Conservation (phyloP, 805 yeast genomes). For the Hanseniaspora guilliermondii region DNA sequence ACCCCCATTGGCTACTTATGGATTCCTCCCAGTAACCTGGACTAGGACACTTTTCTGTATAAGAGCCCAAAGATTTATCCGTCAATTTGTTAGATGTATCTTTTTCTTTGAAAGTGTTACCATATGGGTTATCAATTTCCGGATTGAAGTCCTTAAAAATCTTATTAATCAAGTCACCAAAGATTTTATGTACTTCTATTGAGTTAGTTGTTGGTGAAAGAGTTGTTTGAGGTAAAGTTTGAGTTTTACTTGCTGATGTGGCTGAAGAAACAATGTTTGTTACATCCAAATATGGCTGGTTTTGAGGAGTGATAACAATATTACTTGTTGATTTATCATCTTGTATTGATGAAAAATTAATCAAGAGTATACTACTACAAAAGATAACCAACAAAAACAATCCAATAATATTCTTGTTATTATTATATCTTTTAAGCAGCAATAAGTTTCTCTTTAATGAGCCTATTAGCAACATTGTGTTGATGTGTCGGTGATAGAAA, state of each 20-base stretch:
- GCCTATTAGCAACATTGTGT: not conserved
- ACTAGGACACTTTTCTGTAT: constrained; percentile 5
- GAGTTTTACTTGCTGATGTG: not conserved
- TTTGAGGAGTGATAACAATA: not conserved
- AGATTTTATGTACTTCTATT: not conserved
- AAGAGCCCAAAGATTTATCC: constrained; percentile 2
- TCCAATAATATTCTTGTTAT: not conserved
- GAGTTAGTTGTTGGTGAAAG: not conserved
- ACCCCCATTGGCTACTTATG: not conserved
- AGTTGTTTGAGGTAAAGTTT: not conserved
- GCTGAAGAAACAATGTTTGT: not conserved
- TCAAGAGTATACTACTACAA: not conserved
- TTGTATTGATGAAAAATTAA: not conserved
- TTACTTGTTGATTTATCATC: not conserved
- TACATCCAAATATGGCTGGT: not conserved
- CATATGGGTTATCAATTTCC: not conserved
- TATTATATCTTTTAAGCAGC: not conserved
- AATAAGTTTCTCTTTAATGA: not conserved
- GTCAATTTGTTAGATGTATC: not conserved
- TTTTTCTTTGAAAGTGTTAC: constrained; percentile 3
- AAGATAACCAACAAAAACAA: not conserved
- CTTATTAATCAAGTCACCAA: constrained; percentile 2
- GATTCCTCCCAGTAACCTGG: constrained; percentile 10
- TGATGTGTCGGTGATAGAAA: not conserved
- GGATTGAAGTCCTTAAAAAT: constrained; percentile 6